Percentiles rank a stretch among this genome's conserved stretches.
These are phyloP conservation scores for Phytopythium aichiense DNA, from an alignment of 352 stramenopile species.

Conservation along the genomic window DNA sequence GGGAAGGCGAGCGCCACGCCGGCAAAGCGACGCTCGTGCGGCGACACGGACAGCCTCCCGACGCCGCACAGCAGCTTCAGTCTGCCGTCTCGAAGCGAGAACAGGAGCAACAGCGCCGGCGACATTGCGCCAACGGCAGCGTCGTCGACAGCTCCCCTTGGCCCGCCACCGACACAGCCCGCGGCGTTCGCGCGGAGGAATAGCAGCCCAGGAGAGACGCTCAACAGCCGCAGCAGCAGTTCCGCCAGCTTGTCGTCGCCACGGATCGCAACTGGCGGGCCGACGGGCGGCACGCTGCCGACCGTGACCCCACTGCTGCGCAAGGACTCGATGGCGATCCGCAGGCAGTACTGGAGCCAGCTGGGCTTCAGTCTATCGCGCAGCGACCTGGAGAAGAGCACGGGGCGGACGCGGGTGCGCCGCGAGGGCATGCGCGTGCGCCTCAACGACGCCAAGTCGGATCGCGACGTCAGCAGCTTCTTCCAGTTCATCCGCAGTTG, in stretches of 20 bases:
- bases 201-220: constrained; percentile 12
- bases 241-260: constrained; percentile 1
- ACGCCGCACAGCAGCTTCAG: constrained; percentile 27
- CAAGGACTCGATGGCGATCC: constrained; percentile 80
- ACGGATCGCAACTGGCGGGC: constrained; percentile 8
- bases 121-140: constrained; percentile 4
- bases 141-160: neutral
- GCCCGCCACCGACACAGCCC: constrained; percentile 1
- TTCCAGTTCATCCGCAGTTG: constrained; percentile 82
- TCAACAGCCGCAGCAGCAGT: constrained; percentile 7
- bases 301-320: constrained; percentile 37
- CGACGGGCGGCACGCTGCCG: constrained; percentile 17
- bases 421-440: constrained; percentile 71
- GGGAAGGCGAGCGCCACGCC: constrained; percentile 2
- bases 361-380: constrained; percentile 75
- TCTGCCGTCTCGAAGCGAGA: neutral
- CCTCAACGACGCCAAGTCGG: constrained; percentile 57
- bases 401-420: constrained; percentile 52
- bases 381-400: constrained; percentile 79
- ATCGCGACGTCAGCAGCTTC: constrained; percentile 54
- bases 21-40: constrained; percentile 41
- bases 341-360: constrained; percentile 85
- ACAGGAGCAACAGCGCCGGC: constrained; percentile 8
- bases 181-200: constrained; percentile 2
- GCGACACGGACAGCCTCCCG: constrained; percentile 60